Conservation (phyloP, 208 protist species). For the Borovskyia barvae region DNA sequence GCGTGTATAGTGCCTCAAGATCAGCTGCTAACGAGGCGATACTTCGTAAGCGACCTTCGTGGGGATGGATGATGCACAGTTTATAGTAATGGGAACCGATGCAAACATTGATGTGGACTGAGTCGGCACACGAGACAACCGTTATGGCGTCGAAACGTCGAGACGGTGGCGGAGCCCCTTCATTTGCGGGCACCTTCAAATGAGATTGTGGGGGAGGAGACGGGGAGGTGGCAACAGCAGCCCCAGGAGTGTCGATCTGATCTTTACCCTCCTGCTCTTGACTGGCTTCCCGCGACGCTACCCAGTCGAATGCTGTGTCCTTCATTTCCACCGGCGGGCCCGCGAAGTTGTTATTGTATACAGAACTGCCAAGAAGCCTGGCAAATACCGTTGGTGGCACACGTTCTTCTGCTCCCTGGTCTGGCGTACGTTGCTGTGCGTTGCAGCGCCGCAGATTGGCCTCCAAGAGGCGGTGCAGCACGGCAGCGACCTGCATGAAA, state of each 20-base stretch:
- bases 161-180: background rate
- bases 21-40: slow-evolving; percentile 15
- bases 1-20: slow-evolving; percentile 20
- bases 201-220: too few relatives aligned
- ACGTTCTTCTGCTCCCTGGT: background rate
- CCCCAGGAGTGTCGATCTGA: too few relatives aligned
- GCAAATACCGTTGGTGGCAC: slow-evolving; percentile 18
- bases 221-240: too few relatives aligned
- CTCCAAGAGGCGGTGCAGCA: slow-evolving; percentile 10
- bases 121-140: slow-evolving; percentile 15
- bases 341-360: slow-evolving; percentile 27
- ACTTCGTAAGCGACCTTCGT: slow-evolving; percentile 9
- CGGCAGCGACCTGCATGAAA: slow-evolving; percentile 2
- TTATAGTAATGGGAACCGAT: slow-evolving; percentile 69
- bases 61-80: slow-evolving; percentile 54
- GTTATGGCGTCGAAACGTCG: slow-evolving; percentile 21
- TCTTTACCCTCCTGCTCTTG: too few relatives aligned
- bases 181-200: background rate
- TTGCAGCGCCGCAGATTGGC: slow-evolving; percentile 19
- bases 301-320: slow-evolving; percentile 22
- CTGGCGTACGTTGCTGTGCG: background rate
- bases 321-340: slow-evolving; percentile 23
- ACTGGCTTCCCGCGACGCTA: too few relatives aligned
- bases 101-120: slow-evolving; percentile 73
- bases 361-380: slow-evolving; percentile 13